Evolutionary conservation across 148 eudicot species (phyloP).

Genomic region (Vaccinium vitisidaea): DNA sequence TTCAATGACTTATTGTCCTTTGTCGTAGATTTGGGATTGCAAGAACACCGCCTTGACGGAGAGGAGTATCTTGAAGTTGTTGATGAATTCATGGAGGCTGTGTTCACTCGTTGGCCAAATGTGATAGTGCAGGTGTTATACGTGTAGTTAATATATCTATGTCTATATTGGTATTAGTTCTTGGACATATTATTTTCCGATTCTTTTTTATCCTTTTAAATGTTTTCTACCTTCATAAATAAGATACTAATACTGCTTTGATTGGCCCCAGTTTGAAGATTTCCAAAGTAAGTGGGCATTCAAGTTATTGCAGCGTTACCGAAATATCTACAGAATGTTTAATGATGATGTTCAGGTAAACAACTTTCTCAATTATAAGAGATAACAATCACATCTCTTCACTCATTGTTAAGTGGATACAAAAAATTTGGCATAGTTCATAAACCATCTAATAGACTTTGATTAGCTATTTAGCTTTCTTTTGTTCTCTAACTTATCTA

Average conservation of each 20-base stretch:
- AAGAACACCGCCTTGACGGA: constrained; percentile 91
- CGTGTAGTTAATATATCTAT: neutral
- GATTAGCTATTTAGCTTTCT: neutral
- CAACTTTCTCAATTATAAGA: neutral
- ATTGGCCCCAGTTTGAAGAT: constrained; percentile 82
- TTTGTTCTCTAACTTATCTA: neutral
- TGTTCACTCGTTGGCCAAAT: constrained; percentile 95
- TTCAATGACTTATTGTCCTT: constrained; percentile 3
- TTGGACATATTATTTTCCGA: neutral
- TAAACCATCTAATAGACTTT: neutral
- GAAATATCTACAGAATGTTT: constrained; percentile 88
- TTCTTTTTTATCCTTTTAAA: neutral
- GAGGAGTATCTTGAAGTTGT: constrained; percentile 86
- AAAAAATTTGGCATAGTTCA: neutral
- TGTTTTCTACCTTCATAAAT: neutral
- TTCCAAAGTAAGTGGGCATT: constrained; percentile 99
- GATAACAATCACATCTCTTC: neutral
- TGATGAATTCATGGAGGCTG: constrained; percentile 98
- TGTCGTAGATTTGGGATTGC: constrained; percentile 81
- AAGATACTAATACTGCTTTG: constrained; percentile 12
- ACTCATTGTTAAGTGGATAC: neutral
- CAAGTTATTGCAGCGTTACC: constrained; percentile 85
- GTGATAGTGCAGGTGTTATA: constrained; percentile 81
- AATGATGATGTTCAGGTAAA: constrained; percentile 97
- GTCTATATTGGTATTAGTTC: neutral